Conservation (phyloP, 2,329 filamentous ascomycete genomes). For the Aplosporella prunicola region DNA sequence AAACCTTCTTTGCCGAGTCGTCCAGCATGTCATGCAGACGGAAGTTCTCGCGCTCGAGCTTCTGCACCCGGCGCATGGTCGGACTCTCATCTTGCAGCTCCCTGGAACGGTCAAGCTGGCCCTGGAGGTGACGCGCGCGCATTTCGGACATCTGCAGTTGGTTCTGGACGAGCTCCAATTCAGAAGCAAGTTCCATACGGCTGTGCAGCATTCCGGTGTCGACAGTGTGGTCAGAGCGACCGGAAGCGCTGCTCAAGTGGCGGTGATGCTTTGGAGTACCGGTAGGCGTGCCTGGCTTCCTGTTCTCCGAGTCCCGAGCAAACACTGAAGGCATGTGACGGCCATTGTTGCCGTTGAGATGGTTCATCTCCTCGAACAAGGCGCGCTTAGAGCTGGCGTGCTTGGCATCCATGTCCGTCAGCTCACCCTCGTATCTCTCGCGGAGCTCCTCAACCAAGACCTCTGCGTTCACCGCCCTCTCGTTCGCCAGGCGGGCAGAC, state of each 20-base stretch:
- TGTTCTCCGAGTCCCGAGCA: conserved; percentile 49
- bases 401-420: conserved; percentile 54
- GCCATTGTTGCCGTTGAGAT: conserved; percentile 43
- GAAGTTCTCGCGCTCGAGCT: conserved; percentile 85
- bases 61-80: conserved; percentile 71
- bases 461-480: conserved; percentile 74
- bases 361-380: conserved; percentile 77
- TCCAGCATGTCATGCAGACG: conserved; percentile 90
- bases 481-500: conserved; percentile 72
- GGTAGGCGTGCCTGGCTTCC: conserved; percentile 55
- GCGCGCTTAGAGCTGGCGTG: conserved; percentile 59
- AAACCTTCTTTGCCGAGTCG: conserved; percentile 87
- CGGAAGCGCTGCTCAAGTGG: conserved; percentile 60
- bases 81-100: conserved; percentile 68
- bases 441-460: conserved; percentile 71
- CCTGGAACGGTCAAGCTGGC: conserved; percentile 65
- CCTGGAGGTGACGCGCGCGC: conserved; percentile 88
- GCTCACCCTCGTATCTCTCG: conserved; percentile 60
- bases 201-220: conserved; percentile 79
- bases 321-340: conserved; percentile 63
- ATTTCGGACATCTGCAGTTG: conserved; percentile 90
- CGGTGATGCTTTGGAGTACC: conserved; percentile 67
- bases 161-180: conserved; percentile 87
- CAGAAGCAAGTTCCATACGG: conserved; percentile 80
- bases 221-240: conserved; percentile 72